These are phyloP conservation scores for Penicillium sp. DNA, from an alignment of 2,329 filamentous ascomycete genomes.

Conservation along the genomic window DNA sequence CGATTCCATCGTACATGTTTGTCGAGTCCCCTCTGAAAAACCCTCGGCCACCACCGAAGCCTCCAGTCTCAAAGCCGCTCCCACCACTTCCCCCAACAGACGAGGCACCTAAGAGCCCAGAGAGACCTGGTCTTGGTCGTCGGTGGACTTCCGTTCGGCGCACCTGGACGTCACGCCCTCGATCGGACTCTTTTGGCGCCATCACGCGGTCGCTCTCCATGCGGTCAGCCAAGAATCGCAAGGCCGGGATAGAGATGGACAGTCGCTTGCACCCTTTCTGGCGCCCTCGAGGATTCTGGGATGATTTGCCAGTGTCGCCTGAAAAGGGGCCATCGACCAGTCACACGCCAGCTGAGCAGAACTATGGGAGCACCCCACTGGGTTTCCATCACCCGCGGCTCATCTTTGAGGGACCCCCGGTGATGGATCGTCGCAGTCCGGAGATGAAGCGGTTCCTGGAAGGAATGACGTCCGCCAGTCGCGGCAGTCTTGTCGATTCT, in stretches of 20 bases:
- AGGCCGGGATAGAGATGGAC: constrained; percentile 41
- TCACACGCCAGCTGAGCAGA: constrained; percentile 15
- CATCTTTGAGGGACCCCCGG: constrained; percentile 39
- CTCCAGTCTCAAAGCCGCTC: constrained; percentile 51
- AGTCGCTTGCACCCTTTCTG: constrained; percentile 55
- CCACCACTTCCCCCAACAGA: constrained; percentile 48
- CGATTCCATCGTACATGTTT: constrained; percentile 10
- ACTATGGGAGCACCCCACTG: constrained; percentile 50
- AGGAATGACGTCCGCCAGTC: constrained; percentile 23
- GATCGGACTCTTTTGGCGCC: constrained; percentile 37
- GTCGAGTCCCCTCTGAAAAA: constrained; percentile 56
- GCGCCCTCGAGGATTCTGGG: constrained; percentile 59
- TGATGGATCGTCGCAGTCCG: constrained; percentile 28
- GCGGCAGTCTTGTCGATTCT: constrained; percentile 27
- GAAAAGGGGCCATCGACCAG: constrained; percentile 33
- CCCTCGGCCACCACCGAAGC: constrained; percentile 52
- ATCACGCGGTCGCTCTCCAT: constrained; percentile 36
- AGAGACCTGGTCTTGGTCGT: constrained; percentile 19
- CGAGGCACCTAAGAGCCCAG: constrained; percentile 9
- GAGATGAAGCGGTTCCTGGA: constrained; percentile 24
- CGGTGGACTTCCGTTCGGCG: constrained; percentile 37
- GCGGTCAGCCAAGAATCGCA: constrained; percentile 38
- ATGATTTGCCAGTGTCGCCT: constrained; percentile 43
- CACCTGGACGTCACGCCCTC: constrained; percentile 31
- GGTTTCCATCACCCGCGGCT: constrained; percentile 48